These are phyloP conservation scores for Prinsepia uniflora DNA, from an alignment of 306 rosid genomes.

Conservation along the genomic window DNA sequence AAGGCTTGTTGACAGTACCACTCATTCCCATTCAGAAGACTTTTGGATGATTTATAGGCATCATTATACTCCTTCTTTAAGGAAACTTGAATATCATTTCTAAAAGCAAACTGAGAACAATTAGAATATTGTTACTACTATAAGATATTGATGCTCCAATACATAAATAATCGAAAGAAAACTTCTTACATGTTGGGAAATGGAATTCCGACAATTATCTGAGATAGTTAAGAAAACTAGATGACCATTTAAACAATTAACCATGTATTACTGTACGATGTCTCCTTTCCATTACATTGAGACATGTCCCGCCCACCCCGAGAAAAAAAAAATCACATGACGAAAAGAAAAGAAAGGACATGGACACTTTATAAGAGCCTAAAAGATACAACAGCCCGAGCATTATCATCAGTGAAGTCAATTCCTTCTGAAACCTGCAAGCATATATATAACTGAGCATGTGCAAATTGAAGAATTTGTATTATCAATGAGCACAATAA, in stretches of 20 bases:
- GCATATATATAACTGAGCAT: slow-evolving; percentile 29
- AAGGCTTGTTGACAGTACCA: slow-evolving; percentile 98
- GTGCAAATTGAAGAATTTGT: slow-evolving; percentile 4
- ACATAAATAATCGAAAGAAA: slow-evolving; percentile 16
- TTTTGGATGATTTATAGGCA: slow-evolving; percentile 63
- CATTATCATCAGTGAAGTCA: slow-evolving; percentile 94
- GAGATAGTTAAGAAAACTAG: slow-evolving; percentile 61
- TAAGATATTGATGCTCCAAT: slow-evolving; percentile 19
- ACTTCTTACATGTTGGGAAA: slow-evolving; percentile 86
- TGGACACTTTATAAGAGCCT: background rate
- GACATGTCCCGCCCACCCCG: background rate
- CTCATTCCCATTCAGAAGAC: slow-evolving; percentile 72
- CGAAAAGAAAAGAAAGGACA: background rate
- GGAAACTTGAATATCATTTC: slow-evolving; percentile 77
- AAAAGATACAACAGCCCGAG: slow-evolving; percentile 95
- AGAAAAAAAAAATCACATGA: background rate
- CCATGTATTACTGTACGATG: slow-evolving; percentile 7
- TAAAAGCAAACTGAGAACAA: slow-evolving; percentile 35
- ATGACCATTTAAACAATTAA: slow-evolving; percentile 15
- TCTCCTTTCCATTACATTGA: background rate
- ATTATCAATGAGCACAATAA: slow-evolving; percentile 1
- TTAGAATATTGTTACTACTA: slow-evolving; percentile 26
- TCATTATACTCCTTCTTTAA: slow-evolving; percentile 85
- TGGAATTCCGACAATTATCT: slow-evolving; percentile 93
- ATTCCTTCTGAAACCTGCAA: slow-evolving; percentile 97